phyloP scores from a whole-genome alignment of 305 asterid species.

The Striga hermonthica region DNA sequence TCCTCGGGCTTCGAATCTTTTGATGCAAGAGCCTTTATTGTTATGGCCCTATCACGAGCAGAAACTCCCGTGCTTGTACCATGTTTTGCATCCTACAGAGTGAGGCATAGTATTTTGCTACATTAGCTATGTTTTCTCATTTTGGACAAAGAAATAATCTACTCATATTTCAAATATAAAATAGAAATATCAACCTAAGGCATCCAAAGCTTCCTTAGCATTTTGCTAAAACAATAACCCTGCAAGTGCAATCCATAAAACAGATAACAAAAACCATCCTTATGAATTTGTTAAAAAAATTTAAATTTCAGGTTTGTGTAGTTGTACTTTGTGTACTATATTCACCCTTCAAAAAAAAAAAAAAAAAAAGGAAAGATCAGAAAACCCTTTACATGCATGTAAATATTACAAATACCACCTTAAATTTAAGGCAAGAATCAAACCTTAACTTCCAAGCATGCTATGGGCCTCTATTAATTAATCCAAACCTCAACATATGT shows the following conservation, averaged over 20 bases:
- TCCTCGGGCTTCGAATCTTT: slow-evolving; percentile 77
- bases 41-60: slow-evolving; percentile 78
- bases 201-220: background rate
- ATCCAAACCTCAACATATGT: too few relatives aligned
- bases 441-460: background rate
- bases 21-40: slow-evolving; percentile 78
- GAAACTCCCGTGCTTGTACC: slow-evolving; percentile 94
- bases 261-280: background rate
- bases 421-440: background rate
- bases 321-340: background rate
- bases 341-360: background rate
- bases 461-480: too few relatives aligned
- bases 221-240: background rate
- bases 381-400: background rate
- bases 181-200: background rate
- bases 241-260: background rate
- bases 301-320: background rate
- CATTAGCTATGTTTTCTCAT: slow-evolving; percentile 4
- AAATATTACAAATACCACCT: background rate
- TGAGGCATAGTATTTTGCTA: slow-evolving; percentile 25
- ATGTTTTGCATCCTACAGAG: slow-evolving; percentile 75
- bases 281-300: background rate
- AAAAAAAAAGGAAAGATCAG: background rate
- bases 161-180: background rate
- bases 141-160: background rate